Evolutionary conservation across 306 rosid species (phyloP).

Genomic region (Cucumis melo): DNA sequence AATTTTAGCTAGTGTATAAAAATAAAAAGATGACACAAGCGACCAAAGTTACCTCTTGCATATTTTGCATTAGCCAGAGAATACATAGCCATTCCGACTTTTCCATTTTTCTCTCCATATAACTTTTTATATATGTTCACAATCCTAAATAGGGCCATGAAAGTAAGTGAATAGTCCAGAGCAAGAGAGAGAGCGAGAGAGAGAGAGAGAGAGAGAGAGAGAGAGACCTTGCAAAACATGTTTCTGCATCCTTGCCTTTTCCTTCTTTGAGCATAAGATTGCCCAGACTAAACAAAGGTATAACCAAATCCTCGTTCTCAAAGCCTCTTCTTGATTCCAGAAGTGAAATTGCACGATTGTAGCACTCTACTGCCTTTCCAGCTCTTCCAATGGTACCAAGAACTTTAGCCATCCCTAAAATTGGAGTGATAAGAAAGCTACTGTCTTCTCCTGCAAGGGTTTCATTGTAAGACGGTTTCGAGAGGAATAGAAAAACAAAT

Average conservation of each 20-base stretch:
- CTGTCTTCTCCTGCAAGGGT: constrained; percentile 42
- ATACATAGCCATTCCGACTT: constrained; percentile 78
- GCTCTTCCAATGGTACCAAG: constrained; percentile 47
- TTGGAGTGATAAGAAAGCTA: constrained; percentile 52
- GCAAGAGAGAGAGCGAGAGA: background rate
- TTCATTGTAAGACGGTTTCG: background rate
- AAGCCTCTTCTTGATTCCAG: constrained; percentile 64
- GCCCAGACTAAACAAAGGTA: constrained; percentile 73
- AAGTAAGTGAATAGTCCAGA: constrained; percentile 1
- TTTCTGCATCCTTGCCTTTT: constrained; percentile 54
- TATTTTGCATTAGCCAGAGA: constrained; percentile 75
- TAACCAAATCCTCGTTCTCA: constrained; percentile 54
- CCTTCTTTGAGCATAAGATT: constrained; percentile 74
- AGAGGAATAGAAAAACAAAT: background rate
- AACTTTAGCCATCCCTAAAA: constrained; percentile 70
- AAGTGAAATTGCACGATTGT: constrained; percentile 36
- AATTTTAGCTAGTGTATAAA: background rate
- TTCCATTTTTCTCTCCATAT: constrained; percentile 74
- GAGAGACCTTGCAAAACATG: constrained; percentile 53
- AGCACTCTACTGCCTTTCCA: constrained; percentile 48
- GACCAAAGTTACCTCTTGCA: constrained; percentile 52
- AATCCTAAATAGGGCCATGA: constrained; percentile 31
- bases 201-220: background rate
- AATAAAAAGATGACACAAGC: constrained; percentile 4
- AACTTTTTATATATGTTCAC: constrained; percentile 39